phyloP scores from a whole-genome alignment of 2,329 filamentous ascomycete species.

The Huntiella savannae region DNA sequence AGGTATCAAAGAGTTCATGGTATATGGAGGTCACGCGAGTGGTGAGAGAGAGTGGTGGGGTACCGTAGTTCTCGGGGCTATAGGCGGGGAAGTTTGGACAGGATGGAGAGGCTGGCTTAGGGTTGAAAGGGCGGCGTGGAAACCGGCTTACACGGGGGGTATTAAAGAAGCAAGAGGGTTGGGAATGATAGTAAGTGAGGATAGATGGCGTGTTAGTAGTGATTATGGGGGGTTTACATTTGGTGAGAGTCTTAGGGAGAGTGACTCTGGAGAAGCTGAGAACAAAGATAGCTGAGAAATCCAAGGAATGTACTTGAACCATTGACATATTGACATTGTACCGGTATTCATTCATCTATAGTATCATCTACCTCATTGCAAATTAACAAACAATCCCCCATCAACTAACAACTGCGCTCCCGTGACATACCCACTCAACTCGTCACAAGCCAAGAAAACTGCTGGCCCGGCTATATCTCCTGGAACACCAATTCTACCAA shows the following conservation, averaged over 20 bases:
- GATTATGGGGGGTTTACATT: not conserved
- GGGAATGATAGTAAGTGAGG: not conserved
- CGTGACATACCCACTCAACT: slow-evolving; percentile 63
- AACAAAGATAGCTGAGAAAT: too few relatives aligned
- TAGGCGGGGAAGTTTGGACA: slow-evolving; percentile 18
- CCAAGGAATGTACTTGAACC: too few relatives aligned
- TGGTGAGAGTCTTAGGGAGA: not conserved
- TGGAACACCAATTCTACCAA: slow-evolving; percentile 54
- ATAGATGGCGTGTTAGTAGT: not conserved
- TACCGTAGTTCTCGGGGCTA: slow-evolving; percentile 32
- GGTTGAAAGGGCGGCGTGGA: slow-evolving; percentile 19
- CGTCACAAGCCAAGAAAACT: slow-evolving; percentile 64
- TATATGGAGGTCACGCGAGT: slow-evolving; percentile 28
- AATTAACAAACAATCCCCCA: slow-evolving; percentile 74
- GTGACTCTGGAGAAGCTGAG: not conserved
- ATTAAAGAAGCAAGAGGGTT: slow-evolving; percentile 26
- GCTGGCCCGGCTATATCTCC: slow-evolving; percentile 67
- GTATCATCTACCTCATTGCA: slow-evolving; percentile 34
- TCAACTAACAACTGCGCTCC: slow-evolving; percentile 73
- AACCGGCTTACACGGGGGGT: slow-evolving; percentile 13
- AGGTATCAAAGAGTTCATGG: slow-evolving; percentile 26
- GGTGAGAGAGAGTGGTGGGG: slow-evolving; percentile 35
- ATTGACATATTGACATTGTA: too few relatives aligned
- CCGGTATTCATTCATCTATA: too few relatives aligned
- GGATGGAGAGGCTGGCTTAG: slow-evolving; percentile 28